A percentile compares a stretch with the other conserved stretches of the same genome.
phyloP scores from a whole-genome alignment of 2,329 filamentous ascomycete species.

The Ophiognomonia clavigignenti-juglandacearum region DNA sequence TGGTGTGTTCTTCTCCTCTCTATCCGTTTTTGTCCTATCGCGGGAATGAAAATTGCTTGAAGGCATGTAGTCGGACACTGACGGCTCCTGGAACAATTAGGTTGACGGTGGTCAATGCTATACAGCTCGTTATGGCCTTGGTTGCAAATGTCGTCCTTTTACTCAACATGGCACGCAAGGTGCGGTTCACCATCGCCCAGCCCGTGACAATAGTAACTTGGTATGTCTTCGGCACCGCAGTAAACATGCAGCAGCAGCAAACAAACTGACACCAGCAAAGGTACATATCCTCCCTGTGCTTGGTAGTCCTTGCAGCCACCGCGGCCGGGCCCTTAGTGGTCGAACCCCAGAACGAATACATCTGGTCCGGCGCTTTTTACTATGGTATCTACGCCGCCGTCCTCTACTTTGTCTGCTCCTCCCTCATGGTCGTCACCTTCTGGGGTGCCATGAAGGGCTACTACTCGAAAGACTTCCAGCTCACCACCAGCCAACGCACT shows the following conservation, averaged over 20 bases:
- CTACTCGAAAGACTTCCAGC: conserved; percentile 72
- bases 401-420: conserved; percentile 74
- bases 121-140: conserved; percentile 71
- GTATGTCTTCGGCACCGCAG: conserved; percentile 44
- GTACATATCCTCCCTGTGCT: conserved; percentile 58
- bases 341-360: conserved; percentile 43
- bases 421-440: conserved; percentile 75
- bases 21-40: no score
- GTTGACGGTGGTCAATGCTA: conserved; percentile 70
- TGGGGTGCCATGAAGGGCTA: conserved; percentile 64
- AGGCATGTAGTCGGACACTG: not conserved
- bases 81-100: conserved; percentile 28
- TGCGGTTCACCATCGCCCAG: conserved; percentile 77
- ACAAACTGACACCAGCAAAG: conserved; percentile 32
- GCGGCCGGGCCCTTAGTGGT: conserved; percentile 52
- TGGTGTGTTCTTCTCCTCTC: conserved; percentile 59
- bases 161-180: conserved; percentile 76
- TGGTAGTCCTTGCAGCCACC: conserved; percentile 62
- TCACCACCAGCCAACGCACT: conserved; percentile 78
- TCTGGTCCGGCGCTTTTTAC: conserved; percentile 79
- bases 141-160: conserved; percentile 77
- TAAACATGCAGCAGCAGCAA: conserved; percentile 32
- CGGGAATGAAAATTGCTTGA: no score
- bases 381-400: conserved; percentile 76
- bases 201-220: conserved; percentile 80